A percentile compares a stretch with the other conserved stretches of the same genome.
Evolutionary conservation across 129 eudicot genomes (phyloP).

Genomic region (Flaveria robusta): DNA sequence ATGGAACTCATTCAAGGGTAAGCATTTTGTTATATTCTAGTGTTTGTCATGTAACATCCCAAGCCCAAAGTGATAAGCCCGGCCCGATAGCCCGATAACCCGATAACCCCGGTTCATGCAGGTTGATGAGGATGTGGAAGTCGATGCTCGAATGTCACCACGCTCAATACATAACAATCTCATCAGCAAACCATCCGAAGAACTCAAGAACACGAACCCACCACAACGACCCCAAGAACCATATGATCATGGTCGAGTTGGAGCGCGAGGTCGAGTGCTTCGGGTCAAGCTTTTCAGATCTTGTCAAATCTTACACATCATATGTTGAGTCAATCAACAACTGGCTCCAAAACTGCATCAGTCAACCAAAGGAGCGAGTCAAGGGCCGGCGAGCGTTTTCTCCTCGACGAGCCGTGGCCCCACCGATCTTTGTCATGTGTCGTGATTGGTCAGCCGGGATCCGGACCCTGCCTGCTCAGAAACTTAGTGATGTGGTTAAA

Average conservation of each 20-base stretch:
- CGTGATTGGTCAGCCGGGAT: slow-evolving; percentile 82
- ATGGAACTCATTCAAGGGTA: slow-evolving; percentile 85
- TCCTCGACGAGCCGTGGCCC: slow-evolving; percentile 75
- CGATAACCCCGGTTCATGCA: slow-evolving; percentile 33
- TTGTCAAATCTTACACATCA: slow-evolving; percentile 61
- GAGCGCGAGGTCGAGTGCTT: slow-evolving; percentile 72
- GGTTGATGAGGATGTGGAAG: slow-evolving; percentile 88
- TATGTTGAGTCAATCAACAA: slow-evolving; percentile 79
- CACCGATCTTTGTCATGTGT: slow-evolving; percentile 69
- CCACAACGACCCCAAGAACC: slow-evolving; percentile 49
- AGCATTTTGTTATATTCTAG: slow-evolving; percentile 10
- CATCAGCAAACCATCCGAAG: slow-evolving; percentile 65
- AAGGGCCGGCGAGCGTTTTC: slow-evolving; percentile 72
- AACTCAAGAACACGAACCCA: slow-evolving; percentile 29
- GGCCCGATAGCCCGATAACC: background rate
- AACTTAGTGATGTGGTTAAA: slow-evolving; percentile 62
- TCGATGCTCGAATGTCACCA: slow-evolving; percentile 91
- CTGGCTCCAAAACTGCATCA: slow-evolving; percentile 88
- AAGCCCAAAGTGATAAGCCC: no score
- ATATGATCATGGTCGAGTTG: slow-evolving; percentile 57
- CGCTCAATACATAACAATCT: slow-evolving; percentile 69
- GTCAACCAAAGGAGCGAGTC: slow-evolving; percentile 58
- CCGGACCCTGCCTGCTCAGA: slow-evolving; percentile 60
- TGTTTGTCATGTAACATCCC: background rate
- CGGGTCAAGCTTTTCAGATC: slow-evolving; percentile 67